Conservation (phyloP, 2,329 filamentous ascomycete genomes). For the Venturia oleaginea region DNA sequence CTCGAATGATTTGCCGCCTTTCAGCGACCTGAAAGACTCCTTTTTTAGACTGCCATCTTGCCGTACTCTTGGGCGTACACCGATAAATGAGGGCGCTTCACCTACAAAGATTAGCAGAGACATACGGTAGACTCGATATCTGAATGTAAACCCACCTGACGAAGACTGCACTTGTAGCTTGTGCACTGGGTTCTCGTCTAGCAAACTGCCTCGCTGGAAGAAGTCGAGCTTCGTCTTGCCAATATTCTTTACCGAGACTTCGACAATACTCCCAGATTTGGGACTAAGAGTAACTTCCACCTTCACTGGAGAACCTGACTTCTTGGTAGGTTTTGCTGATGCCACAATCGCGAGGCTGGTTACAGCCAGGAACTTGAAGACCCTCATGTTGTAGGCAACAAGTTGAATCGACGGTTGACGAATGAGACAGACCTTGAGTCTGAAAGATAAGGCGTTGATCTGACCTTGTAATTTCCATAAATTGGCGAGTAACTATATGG, state of each 20-base stretch:
- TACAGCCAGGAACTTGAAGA: not conserved
- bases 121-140: not conserved
- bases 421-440: not conserved
- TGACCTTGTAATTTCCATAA: not conserved
- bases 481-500: not conserved
- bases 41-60: not conserved
- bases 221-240: constrained; percentile 1
- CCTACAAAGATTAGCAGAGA: not conserved
- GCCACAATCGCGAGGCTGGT: not conserved
- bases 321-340: not conserved
- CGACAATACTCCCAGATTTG: not conserved
- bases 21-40: not conserved
- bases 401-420: not conserved
- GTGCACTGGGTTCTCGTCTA: constrained; percentile 1
- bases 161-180: not conserved
- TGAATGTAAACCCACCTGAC: not conserved
- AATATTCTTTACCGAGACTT: not conserved
- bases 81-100: not conserved
- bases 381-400: not conserved
- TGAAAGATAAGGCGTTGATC: not conserved
- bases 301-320: not conserved
- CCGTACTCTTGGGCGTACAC: not conserved
- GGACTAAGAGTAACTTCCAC: not conserved
- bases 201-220: not conserved
- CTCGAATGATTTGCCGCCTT: not conserved